Percentiles rank a stretch among this genome's conserved stretches.
Conservation (phyloP, 176 grass and related monocot species). For the Avena insularis region DNA sequence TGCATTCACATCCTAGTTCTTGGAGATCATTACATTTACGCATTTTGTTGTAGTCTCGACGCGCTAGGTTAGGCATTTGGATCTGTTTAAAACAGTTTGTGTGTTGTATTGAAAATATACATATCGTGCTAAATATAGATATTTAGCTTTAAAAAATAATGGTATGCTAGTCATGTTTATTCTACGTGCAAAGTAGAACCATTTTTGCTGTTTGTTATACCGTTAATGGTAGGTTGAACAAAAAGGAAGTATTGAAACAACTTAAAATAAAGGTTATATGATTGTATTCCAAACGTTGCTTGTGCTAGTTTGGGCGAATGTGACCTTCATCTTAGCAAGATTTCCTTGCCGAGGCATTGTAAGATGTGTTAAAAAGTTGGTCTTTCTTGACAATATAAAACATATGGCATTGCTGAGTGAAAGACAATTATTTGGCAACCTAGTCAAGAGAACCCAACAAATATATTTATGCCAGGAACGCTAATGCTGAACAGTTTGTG, state of each 20-base stretch:
- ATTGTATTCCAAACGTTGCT: background rate
- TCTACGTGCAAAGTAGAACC: background rate
- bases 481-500: background rate
- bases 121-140: background rate
- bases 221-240: background rate
- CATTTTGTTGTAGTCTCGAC: conserved; percentile 6
- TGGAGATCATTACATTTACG: background rate
- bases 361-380: background rate
- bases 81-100: background rate
- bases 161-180: background rate
- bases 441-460: background rate
- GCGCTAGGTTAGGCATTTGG: background rate
- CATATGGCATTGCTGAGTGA: background rate
- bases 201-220: background rate
- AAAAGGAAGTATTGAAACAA: background rate
- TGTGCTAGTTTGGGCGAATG: background rate
- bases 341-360: conserved; percentile 15
- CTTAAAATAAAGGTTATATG: background rate
- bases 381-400: background rate
- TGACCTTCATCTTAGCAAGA: background rate
- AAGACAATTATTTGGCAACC: background rate
- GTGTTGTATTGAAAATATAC: background rate
- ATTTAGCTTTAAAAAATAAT: background rate
- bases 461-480: background rate
- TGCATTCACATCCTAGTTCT: background rate